Percentiles rank a stretch among this genome's conserved stretches.
phyloP scores from a whole-genome alignment of 2,329 filamentous ascomycete genomes.

The Microcera coccophila region DNA sequence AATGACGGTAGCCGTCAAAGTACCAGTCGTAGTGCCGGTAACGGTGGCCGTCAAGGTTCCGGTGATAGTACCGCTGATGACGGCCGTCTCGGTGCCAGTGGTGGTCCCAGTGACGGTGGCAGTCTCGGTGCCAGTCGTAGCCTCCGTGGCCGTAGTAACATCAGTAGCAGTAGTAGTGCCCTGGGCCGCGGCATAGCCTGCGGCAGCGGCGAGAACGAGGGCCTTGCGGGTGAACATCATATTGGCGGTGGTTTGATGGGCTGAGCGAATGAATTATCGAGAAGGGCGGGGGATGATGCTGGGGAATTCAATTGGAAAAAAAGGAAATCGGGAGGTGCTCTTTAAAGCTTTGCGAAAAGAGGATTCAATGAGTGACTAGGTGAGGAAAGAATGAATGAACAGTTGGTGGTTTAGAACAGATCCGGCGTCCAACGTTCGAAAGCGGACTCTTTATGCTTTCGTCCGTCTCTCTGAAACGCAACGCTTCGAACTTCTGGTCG shows the following conservation, averaged over 20 bases:
- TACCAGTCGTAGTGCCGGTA: background rate
- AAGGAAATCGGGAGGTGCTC: constrained; percentile 5
- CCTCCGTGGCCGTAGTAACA: background rate
- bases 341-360: background rate
- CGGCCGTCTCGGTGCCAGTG: background rate
- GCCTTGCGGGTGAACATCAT: constrained; percentile 26
- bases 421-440: constrained; percentile 1
- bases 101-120: background rate
- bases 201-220: constrained; percentile 23
- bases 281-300: background rate
- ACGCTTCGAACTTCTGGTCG: too few relatives aligned
- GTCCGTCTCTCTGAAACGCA: background rate
- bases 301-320: constrained; percentile 3
- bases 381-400: constrained; percentile 16
- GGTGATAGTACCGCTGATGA: background rate
- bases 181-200: constrained; percentile 20
- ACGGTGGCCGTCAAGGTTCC: background rate
- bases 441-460: constrained; percentile 19
- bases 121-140: background rate
- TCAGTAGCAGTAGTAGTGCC: constrained; percentile 4
- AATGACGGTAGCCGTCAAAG: background rate
- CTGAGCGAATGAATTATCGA: background rate
- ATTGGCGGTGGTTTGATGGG: constrained; percentile 8
- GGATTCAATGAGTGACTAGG: constrained; percentile 27
- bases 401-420: constrained; percentile 4